Evolutionary conservation across 2,329 filamentous ascomycete species (phyloP).

Genomic region (Dendrostoma leiphaemia): DNA sequence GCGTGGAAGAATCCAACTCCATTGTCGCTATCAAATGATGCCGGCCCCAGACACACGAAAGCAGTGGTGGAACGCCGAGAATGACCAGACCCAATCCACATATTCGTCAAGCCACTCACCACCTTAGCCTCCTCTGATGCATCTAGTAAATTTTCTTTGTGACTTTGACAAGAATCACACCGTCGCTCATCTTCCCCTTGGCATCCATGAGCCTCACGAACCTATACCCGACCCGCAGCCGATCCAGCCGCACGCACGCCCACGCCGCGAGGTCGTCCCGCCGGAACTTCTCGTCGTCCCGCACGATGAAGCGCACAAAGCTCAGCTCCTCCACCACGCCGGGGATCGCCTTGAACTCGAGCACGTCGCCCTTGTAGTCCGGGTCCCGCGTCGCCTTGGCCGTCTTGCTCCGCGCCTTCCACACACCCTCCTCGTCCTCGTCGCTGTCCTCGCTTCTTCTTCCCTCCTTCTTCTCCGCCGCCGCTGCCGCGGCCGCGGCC

Average conservation of each 20-base stretch:
- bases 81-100: neutral
- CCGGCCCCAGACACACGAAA: neutral
- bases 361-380: conserved; percentile 58
- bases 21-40: neutral
- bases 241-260: conserved; percentile 84
- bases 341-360: conserved; percentile 54
- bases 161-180: conserved; percentile 72
- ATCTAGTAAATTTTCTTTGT: conserved; percentile 50
- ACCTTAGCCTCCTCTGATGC: no score
- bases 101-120: neutral
- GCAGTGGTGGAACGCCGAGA: neutral
- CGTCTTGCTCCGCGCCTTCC: conserved; percentile 53
- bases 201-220: conserved; percentile 74
- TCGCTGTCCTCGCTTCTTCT: conserved; percentile 45
- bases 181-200: conserved; percentile 63
- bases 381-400: conserved; percentile 54
- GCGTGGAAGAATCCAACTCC: neutral
- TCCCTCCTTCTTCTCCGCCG: neutral
- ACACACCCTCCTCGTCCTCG: conserved; percentile 55
- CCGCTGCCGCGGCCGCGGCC: conserved; percentile 4
- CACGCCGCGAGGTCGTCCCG: conserved; percentile 77
- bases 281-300: conserved; percentile 77
- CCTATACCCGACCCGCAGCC: conserved; percentile 71
- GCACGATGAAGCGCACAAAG: conserved; percentile 80
- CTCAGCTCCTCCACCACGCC: conserved; percentile 66